Percentiles rank a stretch among this genome's conserved stretches.
Evolutionary conservation across 202 grass and related monocot genomes (phyloP).

Genomic region (Carex arenaria): DNA sequence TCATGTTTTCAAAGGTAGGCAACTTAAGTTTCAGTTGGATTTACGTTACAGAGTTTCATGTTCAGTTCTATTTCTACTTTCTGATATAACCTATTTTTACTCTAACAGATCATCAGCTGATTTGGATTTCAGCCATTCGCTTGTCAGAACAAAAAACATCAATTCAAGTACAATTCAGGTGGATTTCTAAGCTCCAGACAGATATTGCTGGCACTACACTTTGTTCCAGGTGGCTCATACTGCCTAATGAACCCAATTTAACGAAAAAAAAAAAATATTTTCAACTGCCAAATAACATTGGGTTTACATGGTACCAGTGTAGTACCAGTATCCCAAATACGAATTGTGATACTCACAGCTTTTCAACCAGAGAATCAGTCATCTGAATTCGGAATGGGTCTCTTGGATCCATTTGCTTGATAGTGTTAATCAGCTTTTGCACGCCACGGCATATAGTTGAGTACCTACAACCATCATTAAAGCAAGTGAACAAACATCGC

Average conservation of each 20-base stretch:
- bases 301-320: background rate
- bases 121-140: background rate
- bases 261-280: background rate
- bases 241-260: background rate
- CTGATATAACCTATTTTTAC: background rate
- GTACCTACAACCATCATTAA: conserved; percentile 35
- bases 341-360: conserved; percentile 41
- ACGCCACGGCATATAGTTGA: conserved; percentile 59
- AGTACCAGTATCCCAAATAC: background rate
- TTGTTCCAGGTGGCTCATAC: background rate
- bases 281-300: background rate
- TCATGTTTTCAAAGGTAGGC: background rate
- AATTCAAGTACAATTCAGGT: background rate
- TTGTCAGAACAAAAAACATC: background rate
- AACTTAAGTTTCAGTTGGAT: background rate
- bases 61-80: background rate
- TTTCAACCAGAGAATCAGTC: conserved; percentile 67
- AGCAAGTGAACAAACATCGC: background rate
- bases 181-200: background rate
- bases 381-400: conserved; percentile 43
- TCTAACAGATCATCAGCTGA: background rate
- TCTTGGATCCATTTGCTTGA: conserved; percentile 85
- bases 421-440: conserved; percentile 62
- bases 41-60: background rate
- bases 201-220: background rate